These are phyloP conservation scores for Agrocybe pediades DNA, from an alignment of 768 basidiomycete genomes.

Conservation along the genomic window DNA sequence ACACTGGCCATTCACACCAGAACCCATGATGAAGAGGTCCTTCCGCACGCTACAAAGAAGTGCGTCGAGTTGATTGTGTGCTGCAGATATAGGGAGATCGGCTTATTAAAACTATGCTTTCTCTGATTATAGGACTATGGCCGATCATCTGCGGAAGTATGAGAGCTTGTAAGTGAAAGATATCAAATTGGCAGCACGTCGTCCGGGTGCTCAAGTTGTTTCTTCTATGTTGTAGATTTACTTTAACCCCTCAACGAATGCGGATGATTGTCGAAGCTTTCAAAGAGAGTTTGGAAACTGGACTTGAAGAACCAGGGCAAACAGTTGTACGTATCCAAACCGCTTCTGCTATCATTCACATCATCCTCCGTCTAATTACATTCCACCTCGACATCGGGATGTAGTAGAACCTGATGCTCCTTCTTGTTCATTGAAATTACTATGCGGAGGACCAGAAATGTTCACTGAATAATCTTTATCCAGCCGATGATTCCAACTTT, in stretches of 20 bases:
- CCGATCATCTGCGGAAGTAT: slow-evolving; percentile 90
- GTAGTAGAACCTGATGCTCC: too few species aligned
- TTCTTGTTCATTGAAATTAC: neutral
- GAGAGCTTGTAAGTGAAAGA: slow-evolving; percentile 67
- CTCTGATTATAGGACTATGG: slow-evolving; percentile 70
- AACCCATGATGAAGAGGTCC: slow-evolving; percentile 83
- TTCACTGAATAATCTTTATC: neutral
- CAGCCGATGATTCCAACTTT: slow-evolving; percentile 97
- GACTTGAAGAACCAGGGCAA: slow-evolving; percentile 80
- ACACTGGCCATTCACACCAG: slow-evolving; percentile 86
- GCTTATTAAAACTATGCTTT: slow-evolving; percentile 13
- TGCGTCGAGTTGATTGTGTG: slow-evolving; percentile 34
- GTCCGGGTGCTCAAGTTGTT: slow-evolving; percentile 13
- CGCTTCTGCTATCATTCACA: slow-evolving; percentile 2
- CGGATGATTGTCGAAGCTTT: slow-evolving; percentile 97
- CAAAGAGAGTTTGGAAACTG: slow-evolving; percentile 87
- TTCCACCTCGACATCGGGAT: neutral
- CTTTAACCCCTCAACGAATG: slow-evolving; percentile 88
- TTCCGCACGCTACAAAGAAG: slow-evolving; percentile 95
- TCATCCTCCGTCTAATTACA: slow-evolving; percentile 1
- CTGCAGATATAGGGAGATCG: neutral
- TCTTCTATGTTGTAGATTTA: slow-evolving; percentile 61
- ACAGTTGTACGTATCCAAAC: slow-evolving; percentile 72
- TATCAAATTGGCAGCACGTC: slow-evolving; percentile 19
- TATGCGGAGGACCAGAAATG: neutral